These are phyloP conservation scores for Brassica incana DNA, from an alignment of 345 rosid species.

Conservation along the genomic window DNA sequence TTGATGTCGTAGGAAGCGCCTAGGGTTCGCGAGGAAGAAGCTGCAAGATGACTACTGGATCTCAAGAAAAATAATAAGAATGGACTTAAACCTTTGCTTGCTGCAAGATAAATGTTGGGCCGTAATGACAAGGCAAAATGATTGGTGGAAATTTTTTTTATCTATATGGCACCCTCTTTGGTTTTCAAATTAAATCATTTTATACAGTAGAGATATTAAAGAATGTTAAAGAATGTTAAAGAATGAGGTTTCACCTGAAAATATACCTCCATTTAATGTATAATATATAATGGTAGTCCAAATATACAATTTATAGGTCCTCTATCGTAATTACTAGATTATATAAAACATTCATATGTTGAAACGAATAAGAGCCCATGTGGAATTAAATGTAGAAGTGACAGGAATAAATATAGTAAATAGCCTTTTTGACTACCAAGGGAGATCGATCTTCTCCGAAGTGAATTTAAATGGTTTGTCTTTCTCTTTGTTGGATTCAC, in stretches of 20 bases:
- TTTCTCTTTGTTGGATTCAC: constrained; percentile 21
- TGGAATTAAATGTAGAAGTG: constrained; percentile 15
- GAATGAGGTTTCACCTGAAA: constrained; percentile 18
- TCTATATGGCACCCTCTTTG: no score
- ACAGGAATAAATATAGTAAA: not conserved
- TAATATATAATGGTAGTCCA: not conserved
- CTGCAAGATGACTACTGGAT: no score
- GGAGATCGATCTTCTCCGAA: not conserved
- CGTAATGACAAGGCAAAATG: no score
- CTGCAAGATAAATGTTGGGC: no score
- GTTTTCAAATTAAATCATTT: no score
- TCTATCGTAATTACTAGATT: not conserved
- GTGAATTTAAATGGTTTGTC: constrained; percentile 18
- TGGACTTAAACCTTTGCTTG: no score
- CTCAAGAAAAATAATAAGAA: no score
- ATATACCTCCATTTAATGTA: constrained; percentile 5
- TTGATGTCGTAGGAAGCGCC: no score
- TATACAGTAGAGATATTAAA: not conserved
- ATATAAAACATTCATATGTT: not conserved
- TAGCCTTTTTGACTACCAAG: constrained; percentile 7
- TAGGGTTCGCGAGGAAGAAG: no score
- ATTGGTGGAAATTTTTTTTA: no score
- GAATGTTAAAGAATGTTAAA: constrained; percentile 12
- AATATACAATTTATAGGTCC: not conserved
- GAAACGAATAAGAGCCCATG: constrained; percentile 11